Evolutionary conservation across 306 rosid genomes (phyloP).

Genomic region (Urtica urens): DNA sequence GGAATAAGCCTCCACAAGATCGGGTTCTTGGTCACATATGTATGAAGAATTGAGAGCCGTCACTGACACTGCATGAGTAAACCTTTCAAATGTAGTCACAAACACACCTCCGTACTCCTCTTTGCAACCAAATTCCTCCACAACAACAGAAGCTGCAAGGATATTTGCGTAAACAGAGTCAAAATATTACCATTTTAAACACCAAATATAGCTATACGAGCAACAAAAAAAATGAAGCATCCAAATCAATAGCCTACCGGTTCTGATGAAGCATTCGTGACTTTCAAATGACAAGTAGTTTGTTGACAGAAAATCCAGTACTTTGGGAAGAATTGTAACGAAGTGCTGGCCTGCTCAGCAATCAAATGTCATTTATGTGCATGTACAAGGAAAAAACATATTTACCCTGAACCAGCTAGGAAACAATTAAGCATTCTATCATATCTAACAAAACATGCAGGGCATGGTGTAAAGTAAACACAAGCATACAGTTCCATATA

Average conservation of each 20-base stretch:
- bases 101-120: constrained; percentile 72
- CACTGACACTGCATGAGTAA: constrained; percentile 73
- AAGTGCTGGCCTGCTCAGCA: constrained; percentile 74
- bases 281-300: constrained; percentile 73
- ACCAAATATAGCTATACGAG: constrained; percentile 2
- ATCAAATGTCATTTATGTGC: constrained; percentile 4
- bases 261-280: constrained; percentile 87
- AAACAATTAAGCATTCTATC: no score
- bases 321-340: constrained; percentile 55
- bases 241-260: constrained; percentile 41
- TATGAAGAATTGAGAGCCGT: constrained; percentile 89
- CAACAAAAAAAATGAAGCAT: background rate
- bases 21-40: constrained; percentile 97
- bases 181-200: no score
- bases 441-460: background rate
- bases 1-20: constrained; percentile 91
- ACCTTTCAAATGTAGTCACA: constrained; percentile 77
- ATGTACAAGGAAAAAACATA: background rate
- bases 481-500: background rate
- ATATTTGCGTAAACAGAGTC: background rate
- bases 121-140: constrained; percentile 83
- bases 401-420: no score
- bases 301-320: constrained; percentile 70
- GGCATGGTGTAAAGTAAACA: background rate
- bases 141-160: constrained; percentile 81